Evolutionary conservation across 2,329 filamentous ascomycete species (phyloP), one percentile per base, ranked within the genome.

Genomic region (Penicillium hordei): DNA sequence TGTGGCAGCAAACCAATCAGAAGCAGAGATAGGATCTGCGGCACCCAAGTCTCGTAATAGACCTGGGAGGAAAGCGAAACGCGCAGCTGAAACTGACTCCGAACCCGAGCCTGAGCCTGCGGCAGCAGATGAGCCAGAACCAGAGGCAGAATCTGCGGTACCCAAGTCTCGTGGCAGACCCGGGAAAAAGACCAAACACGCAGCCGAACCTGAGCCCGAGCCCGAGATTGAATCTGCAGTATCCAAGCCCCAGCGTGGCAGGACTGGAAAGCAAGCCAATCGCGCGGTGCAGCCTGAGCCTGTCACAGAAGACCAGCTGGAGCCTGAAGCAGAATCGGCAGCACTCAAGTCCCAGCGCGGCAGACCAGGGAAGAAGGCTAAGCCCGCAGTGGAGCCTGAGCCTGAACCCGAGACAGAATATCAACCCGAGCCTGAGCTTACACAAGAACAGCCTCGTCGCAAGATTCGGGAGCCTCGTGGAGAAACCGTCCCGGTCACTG

Each of bases 401-500:
- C 44, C 60, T 5, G 55, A 43, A 48, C 50, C 46, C 1, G 59
- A 53, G 48, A 9, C 29, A 34, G 45, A 52, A 25, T 17, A 43
- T 5, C 58, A 54, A 29, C 23, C 46, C 13, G 52, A 56, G 23
- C 25, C 34, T 23, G 55, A 57, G 21, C 19, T 39, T 33, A 27
- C 40, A 27, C 53, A 60, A 56, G 64, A 55, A 17, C 58, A 59
- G 25, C 43, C 58, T 58, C 61, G 57, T 50, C 63, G 64, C 42
- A 71, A 69, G 51, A 49, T 65, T 23, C 61, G 66, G 52, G 66
- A 66, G 48, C 69, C 70, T 33, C 70, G 72, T 15, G 73, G 71
- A 15, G 71, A 74, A 56, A 75, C 75, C 1, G 72, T 78, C 4
- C 71, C 75, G 21, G 71, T 78, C 36, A 75, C 72, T 5, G 72